Base-by-base conservation (phyloP, 2,329 filamentous ascomycete genomes). In the Escovopsis sp. region DNA sequence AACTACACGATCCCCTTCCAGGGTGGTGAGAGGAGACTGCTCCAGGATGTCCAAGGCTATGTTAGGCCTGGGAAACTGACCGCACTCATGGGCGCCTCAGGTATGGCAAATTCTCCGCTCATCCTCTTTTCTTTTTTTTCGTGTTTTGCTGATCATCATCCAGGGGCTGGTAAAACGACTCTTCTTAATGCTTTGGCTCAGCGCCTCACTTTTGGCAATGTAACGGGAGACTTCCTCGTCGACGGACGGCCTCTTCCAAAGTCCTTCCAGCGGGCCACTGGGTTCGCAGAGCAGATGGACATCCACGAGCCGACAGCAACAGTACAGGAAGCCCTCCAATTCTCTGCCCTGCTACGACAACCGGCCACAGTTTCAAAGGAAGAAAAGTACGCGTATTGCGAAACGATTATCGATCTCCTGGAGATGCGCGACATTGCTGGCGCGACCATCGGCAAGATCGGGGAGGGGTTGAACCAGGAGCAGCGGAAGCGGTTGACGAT, bases 11-110 rank as follows among this genome's bases (percentile, higher is more conserved):
- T 70, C 2, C 65, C 65, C 10, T 62, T 60, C 47, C 83, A 85
- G 53, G 68, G 69, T 3, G 75, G 84, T 40, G 62, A 72, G n/a
- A 72, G 82, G 18, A 74, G 77, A 39, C 72, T 91, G 42, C 64
- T 91, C 18, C 75, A 87, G 46, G 71, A 86, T 46, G 80, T 89
- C 1, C 79, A 88, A 51, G 85, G 85, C n/a, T 89, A 80, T 69
- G 83, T 91, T 36, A 82, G 85, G 47, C 85, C 85, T 1, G 85
- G 85, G 30, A 87, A 82, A 41, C 62, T 88, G 40, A 88, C 83
- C 9, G 85, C 83, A 8, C 69, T 88, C 0, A 89, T 89, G 84
- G 81, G 68, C 33, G 66, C 68, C 19, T 69, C 67, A 36, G 66
- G 62, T 55, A 58, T 51, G 51, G 44, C 39, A 43, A 30, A 46